A percentile compares a stretch with the other conserved stretches of the same genome.
These are phyloP conservation scores for Ogataea salicorniae DNA, from an alignment of 805 yeast genomes.

Conservation along the genomic window DNA sequence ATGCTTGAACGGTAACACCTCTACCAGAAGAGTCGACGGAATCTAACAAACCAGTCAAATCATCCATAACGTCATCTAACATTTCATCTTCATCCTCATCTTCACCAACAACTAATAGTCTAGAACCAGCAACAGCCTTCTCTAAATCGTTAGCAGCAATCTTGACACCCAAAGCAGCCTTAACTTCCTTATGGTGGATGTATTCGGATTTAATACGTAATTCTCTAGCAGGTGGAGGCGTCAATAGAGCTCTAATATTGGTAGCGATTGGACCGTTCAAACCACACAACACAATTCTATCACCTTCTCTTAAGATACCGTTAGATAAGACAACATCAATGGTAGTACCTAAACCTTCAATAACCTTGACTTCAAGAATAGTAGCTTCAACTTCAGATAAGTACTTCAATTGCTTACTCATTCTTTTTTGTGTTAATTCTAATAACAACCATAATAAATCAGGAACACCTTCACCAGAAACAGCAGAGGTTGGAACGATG, in stretches of 20 bases:
- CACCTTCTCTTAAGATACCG: slow-evolving; percentile 94
- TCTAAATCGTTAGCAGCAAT: slow-evolving; percentile 97
- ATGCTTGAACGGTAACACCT: slow-evolving; percentile 98
- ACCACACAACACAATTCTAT: slow-evolving; percentile 92
- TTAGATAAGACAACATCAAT: slow-evolving; percentile 97
- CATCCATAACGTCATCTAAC: slow-evolving; percentile 99
- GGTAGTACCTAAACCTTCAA: slow-evolving; percentile 98
- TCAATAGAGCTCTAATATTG: slow-evolving; percentile 87
- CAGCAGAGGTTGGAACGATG: slow-evolving; percentile 97
- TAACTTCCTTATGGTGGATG: slow-evolving; percentile 94
- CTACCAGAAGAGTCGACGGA: slow-evolving; percentile 92
- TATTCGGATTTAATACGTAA: slow-evolving; percentile 95
- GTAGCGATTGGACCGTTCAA: slow-evolving; percentile 98
- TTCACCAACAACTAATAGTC: slow-evolving; percentile 90
- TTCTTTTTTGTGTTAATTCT: slow-evolving; percentile 95
- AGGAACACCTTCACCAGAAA: slow-evolving; percentile 99
- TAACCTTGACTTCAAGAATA: slow-evolving; percentile 92
- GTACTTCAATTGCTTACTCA: slow-evolving; percentile 98
- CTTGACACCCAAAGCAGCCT: slow-evolving; percentile 98
- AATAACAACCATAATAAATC: slow-evolving; percentile 93
- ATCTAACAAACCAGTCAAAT: slow-evolving; percentile 87
- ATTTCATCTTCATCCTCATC: slow-evolving; percentile 97
- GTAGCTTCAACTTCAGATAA: slow-evolving; percentile 93
- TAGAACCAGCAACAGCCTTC: slow-evolving; percentile 98
- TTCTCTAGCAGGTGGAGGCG: slow-evolving; percentile 97